Percentiles rank a stretch among this genome's conserved stretches.
Evolutionary conservation across 148 eudicot genomes (phyloP).

Genomic region (Amaranthus palmeri): DNA sequence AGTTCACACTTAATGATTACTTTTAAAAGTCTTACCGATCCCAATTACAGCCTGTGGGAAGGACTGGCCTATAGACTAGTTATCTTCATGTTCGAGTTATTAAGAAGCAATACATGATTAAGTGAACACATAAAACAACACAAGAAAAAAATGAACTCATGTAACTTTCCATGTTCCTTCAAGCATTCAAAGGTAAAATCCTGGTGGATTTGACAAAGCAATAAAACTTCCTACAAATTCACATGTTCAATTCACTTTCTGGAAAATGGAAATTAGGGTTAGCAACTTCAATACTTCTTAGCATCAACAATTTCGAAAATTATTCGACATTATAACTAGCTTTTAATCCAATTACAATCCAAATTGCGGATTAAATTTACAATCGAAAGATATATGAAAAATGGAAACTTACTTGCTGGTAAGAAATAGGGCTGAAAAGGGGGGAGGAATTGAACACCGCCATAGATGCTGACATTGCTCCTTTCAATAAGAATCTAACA

Average conservation of each 20-base stretch:
- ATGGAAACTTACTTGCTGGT: conserved; percentile 11
- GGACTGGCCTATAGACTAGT: no score
- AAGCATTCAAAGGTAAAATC: background rate
- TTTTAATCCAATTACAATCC: background rate
- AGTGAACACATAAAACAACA: background rate
- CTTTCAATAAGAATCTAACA: background rate
- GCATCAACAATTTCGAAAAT: background rate
- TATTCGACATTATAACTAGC: background rate
- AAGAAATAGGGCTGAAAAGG: background rate
- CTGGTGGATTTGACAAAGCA: background rate
- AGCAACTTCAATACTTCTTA: background rate
- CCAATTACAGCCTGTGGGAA: no score
- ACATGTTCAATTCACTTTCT: background rate
- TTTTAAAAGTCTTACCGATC: no score
- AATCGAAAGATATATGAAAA: background rate
- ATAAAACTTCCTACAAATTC: background rate
- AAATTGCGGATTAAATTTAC: background rate
- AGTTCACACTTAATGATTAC: no score
- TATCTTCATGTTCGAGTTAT: no score
- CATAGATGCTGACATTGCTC: conserved; percentile 10
- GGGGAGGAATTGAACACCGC: conserved; percentile 10
- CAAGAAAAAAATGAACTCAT: background rate
- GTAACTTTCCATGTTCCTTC: background rate
- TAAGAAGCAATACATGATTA: background rate
- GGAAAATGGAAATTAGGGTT: background rate